A percentile compares a stretch with the other conserved stretches of the same genome.
phyloP scores from a whole-genome alignment of 73 alveolate genomes.

The Tetrahymena malaccensis region DNA sequence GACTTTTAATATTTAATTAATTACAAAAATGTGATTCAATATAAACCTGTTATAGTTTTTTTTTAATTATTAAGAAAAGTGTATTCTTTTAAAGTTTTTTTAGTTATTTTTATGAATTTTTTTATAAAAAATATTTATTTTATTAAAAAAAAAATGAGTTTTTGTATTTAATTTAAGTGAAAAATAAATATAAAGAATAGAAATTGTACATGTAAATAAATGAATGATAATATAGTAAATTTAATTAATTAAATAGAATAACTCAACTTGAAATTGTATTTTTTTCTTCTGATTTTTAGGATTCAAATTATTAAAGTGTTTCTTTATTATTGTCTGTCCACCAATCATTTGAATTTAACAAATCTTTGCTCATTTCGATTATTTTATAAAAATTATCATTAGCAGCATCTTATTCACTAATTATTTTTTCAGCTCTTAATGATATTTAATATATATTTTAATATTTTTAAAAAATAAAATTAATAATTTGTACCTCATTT shows the following conservation, averaged over 20 bases:
- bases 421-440: not conserved
- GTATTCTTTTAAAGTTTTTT: too few species aligned
- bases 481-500: conserved; percentile 20
- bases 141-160: too few species aligned
- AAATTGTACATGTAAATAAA: not conserved
- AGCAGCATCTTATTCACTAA: not conserved
- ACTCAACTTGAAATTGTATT: not conserved
- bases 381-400: not conserved
- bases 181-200: not conserved
- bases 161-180: too few species aligned
- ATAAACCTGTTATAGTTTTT: too few species aligned
- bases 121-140: too few species aligned
- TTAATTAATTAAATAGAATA: not conserved
- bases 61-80: too few species aligned
- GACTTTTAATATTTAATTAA: too few species aligned
- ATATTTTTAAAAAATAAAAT: not conserved
- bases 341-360: not conserved
- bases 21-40: too few species aligned
- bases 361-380: not conserved
- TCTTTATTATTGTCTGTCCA: not conserved
- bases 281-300: not conserved
- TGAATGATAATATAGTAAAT: too few species aligned
- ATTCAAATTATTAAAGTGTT: not conserved
- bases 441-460: not conserved
- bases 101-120: too few species aligned